Base-by-base conservation (phyloP, 2,329 filamentous ascomycete species). In the Xylariaceae sp. region DNA sequence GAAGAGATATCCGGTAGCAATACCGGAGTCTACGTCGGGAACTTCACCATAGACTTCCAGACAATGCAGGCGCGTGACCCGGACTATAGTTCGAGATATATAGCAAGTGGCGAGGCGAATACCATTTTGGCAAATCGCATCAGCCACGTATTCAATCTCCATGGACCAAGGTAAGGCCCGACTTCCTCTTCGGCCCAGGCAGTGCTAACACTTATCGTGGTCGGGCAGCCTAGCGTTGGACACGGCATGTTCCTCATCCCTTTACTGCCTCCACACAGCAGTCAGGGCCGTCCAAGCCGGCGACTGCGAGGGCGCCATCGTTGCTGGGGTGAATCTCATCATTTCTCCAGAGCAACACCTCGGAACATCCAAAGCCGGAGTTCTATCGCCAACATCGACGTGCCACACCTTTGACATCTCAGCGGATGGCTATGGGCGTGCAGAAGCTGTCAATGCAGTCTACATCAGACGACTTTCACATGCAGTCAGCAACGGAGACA, bases 341-440 rank as follows among this genome's bases (percentile, higher is more conserved):
- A 36, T 27, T 24, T 26, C 38, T 2, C 48, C 51, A 1, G 53
- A 52, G 14, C 45, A 39, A 18, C 50, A 53, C 9, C 3, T 55
- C 1, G 43, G 15, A 2, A 44, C 45, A 2, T 33, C 32, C n/a
- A 54, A 56, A 29, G 34, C 21, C 2, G 55, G 54, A 3, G 59
- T 66, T 39, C 48, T 70, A 2, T 66, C 63, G 0, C 52, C 61
- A 0, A 59, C 54, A 0, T 59, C 59, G 1, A 54, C 55, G 2
- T 64, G 59, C 36, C 57, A 55, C 4, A 66, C 64, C 34, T 71
- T 65, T 50, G 66, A 70, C 40, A 53, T 45, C 1, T 53, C 55
- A 2, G 73, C 69, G 0, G 59, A 74, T 48, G 73, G 73, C 0
- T 77, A 75, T 43, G 70, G 61, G 2, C 62, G 73, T 0, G 73